phyloP scores from a whole-genome alignment of 1,284 basidiomycete genomes.

The Malassezia furfur region DNA sequence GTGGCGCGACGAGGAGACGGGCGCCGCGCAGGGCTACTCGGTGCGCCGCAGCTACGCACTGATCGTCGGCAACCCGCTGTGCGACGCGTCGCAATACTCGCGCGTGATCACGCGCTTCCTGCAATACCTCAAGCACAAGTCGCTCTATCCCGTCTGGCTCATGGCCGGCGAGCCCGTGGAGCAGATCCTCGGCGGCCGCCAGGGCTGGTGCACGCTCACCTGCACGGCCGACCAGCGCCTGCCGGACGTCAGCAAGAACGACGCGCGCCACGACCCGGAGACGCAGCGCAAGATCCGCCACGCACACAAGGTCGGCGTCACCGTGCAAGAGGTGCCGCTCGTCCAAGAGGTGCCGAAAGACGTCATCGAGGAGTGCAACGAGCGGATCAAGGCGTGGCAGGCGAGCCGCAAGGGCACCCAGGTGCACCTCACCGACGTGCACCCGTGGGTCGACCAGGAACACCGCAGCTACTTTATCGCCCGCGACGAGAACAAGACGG shows the following conservation, averaged over 20 bases:
- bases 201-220: conserved; percentile 54
- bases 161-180: conserved; percentile 53
- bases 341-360: conserved; percentile 50
- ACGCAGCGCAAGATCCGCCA: conserved; percentile 53
- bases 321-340: conserved; percentile 46
- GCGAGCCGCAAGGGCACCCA: conserved; percentile 53
- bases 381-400: conserved; percentile 54
- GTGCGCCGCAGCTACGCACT: conserved; percentile 50
- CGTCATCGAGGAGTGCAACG: conserved; percentile 50
- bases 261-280: conserved; percentile 51
- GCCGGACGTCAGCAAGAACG: conserved; percentile 51
- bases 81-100: conserved; percentile 51
- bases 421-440: conserved; percentile 55
- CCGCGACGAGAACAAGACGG: conserved; percentile 50
- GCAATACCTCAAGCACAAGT: conserved; percentile 43
- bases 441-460: conserved; percentile 54
- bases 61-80: conserved; percentile 54
- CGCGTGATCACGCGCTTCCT: conserved; percentile 52
- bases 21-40: conserved; percentile 54
- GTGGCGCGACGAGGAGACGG: conserved; percentile 53
- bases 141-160: conserved; percentile 55
- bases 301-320: conserved; percentile 54
- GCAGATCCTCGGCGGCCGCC: conserved; percentile 52
- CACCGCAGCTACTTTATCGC: conserved; percentile 57
- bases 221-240: conserved; percentile 56